Evolutionary conservation across 148 eudicot genomes (phyloP).

Genomic region (Arbutus unedo): DNA sequence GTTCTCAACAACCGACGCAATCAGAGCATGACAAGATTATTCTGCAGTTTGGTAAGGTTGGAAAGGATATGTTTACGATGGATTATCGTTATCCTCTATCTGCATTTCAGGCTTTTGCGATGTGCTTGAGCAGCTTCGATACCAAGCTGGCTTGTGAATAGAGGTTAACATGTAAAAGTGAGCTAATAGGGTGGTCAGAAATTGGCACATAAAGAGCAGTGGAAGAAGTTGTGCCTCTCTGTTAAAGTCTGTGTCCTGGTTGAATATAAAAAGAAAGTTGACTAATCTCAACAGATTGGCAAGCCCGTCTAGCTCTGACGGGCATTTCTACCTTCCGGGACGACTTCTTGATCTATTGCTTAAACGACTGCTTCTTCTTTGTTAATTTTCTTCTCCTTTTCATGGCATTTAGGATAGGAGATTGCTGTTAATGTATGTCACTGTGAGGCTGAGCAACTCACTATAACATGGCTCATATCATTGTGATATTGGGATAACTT

Average conservation of each 20-base stretch:
- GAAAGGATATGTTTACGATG: slow-evolving; percentile 51
- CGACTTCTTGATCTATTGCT: too few relatives aligned
- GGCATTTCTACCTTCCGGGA: too few relatives aligned
- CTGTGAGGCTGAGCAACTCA: slow-evolving; percentile 11
- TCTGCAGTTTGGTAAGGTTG: slow-evolving; percentile 38
- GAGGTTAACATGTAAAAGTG: not conserved
- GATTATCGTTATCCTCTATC: slow-evolving; percentile 46
- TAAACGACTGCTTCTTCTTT: not conserved
- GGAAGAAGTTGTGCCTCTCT: not conserved
- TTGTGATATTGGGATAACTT: slow-evolving; percentile 5
- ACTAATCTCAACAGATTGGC: too few relatives aligned
- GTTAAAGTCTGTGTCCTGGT: too few relatives aligned
- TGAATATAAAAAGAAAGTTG: too few relatives aligned
- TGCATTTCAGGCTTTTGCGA: slow-evolving; percentile 63
- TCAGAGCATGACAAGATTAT: slow-evolving; percentile 51
- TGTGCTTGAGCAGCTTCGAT: slow-evolving; percentile 66
- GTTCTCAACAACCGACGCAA: slow-evolving; percentile 21
- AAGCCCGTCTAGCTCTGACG: too few relatives aligned
- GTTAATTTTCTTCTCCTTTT: not conserved
- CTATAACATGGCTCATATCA: not conserved
- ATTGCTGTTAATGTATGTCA: slow-evolving; percentile 18
- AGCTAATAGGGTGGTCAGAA: not conserved
- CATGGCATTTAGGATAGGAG: slow-evolving; percentile 14
- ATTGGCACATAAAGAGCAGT: not conserved
- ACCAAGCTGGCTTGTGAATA: slow-evolving; percentile 76